Evolutionary conservation across 2,329 filamentous ascomycete genomes (phyloP), one percentile per base, ranked within the genome.

Genomic region (Fusarium chlamydosporum): DNA sequence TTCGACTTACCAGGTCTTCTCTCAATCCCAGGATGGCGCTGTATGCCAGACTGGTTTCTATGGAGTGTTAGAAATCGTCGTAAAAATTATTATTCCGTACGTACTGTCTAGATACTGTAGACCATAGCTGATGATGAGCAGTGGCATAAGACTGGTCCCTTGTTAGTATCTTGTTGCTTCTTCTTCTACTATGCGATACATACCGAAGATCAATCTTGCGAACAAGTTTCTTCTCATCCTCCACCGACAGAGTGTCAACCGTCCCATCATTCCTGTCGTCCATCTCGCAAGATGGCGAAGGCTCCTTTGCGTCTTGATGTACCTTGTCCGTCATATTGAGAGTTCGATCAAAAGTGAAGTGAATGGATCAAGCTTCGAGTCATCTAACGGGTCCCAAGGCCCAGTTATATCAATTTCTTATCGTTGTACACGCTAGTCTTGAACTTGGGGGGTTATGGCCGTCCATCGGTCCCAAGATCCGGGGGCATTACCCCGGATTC

Each of bases 1-100:
- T 4, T 7, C 1, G 4, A 23, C 18, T 1, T 43, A 61, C 57
- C 10, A 62, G 7, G 5, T 62, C 59, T 4, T 62, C 56, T 46
- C 56, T 35, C 1, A 62, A 40, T 8, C 56, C 59, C 0, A 62
- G 34, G 6, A 62, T 62, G 16, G 59, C 59, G 9, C 59, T 61
- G 31, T 62, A 62, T 20, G 59, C 46, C n/a, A 62, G 11, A 33
- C 59, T 61, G 0, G 59, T 62, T n/a, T 62, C 59, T 62, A 6
- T 27, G 11, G 2, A 6, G 7, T 4, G 27, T 62, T 31, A 62
- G 15, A n/a, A 11, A 1, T 6, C 1, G 11, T 1, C 3, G 0
- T 12, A 3, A 3, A 23, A 6, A 23, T 23, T 6, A 6, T 6
- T 1, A 23, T 23, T 23, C 6, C 23, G 6, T 6, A 40, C 59